phyloP scores from a whole-genome alignment of 73 alveolate genomes.

The Uronychia setigera region DNA sequence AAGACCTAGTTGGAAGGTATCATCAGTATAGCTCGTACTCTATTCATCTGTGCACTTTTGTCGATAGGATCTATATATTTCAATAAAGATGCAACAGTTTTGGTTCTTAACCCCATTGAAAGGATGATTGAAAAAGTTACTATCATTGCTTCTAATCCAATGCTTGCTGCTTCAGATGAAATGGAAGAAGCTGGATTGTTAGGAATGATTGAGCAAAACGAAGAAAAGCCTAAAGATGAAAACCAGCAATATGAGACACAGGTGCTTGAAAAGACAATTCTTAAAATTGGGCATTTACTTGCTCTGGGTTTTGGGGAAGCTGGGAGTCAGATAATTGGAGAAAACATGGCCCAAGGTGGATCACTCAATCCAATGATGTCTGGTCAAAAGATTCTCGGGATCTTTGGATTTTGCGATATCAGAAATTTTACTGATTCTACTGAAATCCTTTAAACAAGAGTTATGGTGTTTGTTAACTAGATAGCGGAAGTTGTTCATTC shows the following conservation, averaged over 20 bases:
- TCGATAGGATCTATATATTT: constrained; percentile 55
- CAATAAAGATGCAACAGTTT: constrained; percentile 63
- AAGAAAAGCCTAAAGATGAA: constrained; percentile 7
- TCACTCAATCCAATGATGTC: neutral
- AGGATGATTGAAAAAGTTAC: constrained; percentile 73
- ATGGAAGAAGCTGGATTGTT: constrained; percentile 65
- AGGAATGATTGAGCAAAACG: neutral
- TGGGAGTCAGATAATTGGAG: constrained; percentile 25
- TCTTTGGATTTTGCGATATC: constrained; percentile 92
- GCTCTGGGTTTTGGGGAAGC: constrained; percentile 44
- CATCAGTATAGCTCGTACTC: constrained; percentile 43
- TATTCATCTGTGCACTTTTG: constrained; percentile 61
- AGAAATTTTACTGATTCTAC: constrained; percentile 89
- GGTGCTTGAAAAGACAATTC: constrained; percentile 15
- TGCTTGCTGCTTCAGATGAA: constrained; percentile 62
- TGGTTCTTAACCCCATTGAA: constrained; percentile 76
- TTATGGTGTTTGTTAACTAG: constrained; percentile 90
- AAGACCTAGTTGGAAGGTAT: constrained; percentile 8
- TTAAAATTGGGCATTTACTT: constrained; percentile 26
- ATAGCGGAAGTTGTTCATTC: constrained; percentile 91
- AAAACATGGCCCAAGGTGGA: constrained; percentile 15
- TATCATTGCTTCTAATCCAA: constrained; percentile 67
- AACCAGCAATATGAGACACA: constrained; percentile 7
- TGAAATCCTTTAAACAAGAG: constrained; percentile 73
- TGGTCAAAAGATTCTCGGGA: constrained; percentile 78